Evolutionary conservation across 2,329 filamentous ascomycete species (phyloP), one percentile per base, ranked within the genome.

Genomic region (Stemphylium lycopersici): DNA sequence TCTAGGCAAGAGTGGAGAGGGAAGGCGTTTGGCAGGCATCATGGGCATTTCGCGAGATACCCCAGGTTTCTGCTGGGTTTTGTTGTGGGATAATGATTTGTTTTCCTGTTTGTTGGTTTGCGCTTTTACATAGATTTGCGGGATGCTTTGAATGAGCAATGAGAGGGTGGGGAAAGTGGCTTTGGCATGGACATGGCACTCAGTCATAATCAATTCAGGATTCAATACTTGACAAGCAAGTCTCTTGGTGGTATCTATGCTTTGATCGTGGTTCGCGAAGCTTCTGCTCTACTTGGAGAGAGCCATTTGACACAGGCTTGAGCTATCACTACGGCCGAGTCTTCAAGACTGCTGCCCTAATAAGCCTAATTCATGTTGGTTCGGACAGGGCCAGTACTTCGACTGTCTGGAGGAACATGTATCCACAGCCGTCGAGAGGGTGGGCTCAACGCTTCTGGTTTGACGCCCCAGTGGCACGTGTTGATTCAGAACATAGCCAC

Each of bases 201-300:
- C 42, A 43, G 40, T 52, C 26, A 55, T 58, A 50, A 58, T 53
- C 33, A 42, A 51, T 39, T 4, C 40, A 46, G 31, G 51, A 33
- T 37, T 53, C 18, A 39, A 36, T 16, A 13, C 29, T 44, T 61
- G 20, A 34, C 11, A 11, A 36, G 12, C 12, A 20, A 26, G 13
- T 26, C 16, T 40, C n/a, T n/a, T 48, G 15, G 20, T 32, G 29
- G 26, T 50, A 44, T 37, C 29, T 13, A 33, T 53, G 31, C 8
- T 29, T 18, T 31, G 24, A 33, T 49, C 37, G 22, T 20, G 6
- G 15, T 42, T 34, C 12, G 16, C 13, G 8, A 32, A 15, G 15
- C 8, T 15, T 45, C 16, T n/a, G n/a, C n/a, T 32, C 16, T n/a
- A 11, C 8, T 20, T n/a, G 13, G 12, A 38, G n/a, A 16, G 18